Evolutionary conservation across 1,139 yeast genomes (phyloP).

Genomic region (Scheffersomyces segobiensis): DNA sequence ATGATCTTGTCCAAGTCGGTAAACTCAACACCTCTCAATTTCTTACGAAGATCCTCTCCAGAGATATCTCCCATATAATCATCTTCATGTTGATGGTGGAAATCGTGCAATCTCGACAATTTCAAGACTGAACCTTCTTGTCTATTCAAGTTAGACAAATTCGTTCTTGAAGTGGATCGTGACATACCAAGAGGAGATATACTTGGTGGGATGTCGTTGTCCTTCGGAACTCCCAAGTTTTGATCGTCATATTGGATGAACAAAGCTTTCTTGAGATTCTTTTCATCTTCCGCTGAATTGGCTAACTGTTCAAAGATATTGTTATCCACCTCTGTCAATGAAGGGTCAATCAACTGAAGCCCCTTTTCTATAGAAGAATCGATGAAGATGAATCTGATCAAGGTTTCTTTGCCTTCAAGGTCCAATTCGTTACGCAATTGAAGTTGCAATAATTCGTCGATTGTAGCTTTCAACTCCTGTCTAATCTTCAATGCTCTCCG

Average conservation of each 20-base stretch:
- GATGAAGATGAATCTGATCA: slow-evolving; percentile 64
- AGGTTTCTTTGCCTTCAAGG: slow-evolving; percentile 71
- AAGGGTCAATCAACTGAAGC: slow-evolving; percentile 49
- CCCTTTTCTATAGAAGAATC: slow-evolving; percentile 74
- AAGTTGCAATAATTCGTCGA: slow-evolving; percentile 55
- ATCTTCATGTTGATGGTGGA: slow-evolving; percentile 18
- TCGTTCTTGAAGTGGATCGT: slow-evolving; percentile 37
- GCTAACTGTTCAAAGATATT: background rate
- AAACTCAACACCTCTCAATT: slow-evolving; percentile 44
- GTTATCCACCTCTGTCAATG: slow-evolving; percentile 20
- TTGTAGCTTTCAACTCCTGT: slow-evolving; percentile 49
- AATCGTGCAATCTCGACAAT: slow-evolving; percentile 30
- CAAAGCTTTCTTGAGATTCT: slow-evolving; percentile 5
- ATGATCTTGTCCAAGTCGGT: slow-evolving; percentile 56
- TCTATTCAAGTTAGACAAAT: slow-evolving; percentile 34
- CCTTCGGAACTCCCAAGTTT: slow-evolving; percentile 2
- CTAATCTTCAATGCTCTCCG: slow-evolving; percentile 45
- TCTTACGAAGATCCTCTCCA: slow-evolving; percentile 56
- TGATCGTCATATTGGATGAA: slow-evolving; percentile 5
- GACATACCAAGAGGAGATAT: slow-evolving; percentile 31
- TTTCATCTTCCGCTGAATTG: slow-evolving; percentile 19
- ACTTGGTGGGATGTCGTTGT: slow-evolving; percentile 14
- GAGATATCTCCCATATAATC: slow-evolving; percentile 26
- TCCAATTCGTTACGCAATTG: slow-evolving; percentile 55
- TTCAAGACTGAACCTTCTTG: slow-evolving; percentile 46